Percentiles rank a stretch among this genome's conserved stretches.
These are phyloP conservation scores for Diddensiella santjacobensis DNA, from an alignment of 805 yeast genomes.

Conservation along the genomic window DNA sequence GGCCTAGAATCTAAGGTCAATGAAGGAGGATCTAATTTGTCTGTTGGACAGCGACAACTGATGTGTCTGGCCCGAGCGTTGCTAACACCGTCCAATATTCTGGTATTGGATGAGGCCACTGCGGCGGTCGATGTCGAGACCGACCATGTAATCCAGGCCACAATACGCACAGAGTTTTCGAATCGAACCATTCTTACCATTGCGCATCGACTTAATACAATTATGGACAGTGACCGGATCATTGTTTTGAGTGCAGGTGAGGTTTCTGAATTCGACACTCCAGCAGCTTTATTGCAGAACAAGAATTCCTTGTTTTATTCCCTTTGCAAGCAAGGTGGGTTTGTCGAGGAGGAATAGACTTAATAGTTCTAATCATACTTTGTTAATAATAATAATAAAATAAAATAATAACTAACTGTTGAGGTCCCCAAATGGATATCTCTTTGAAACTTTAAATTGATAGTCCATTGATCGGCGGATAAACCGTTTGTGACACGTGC, in stretches of 20 bases:
- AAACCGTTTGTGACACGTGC: no score
- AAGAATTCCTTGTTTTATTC: slow-evolving; percentile 68
- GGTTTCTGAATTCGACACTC: slow-evolving; percentile 74
- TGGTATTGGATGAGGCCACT: slow-evolving; percentile 84
- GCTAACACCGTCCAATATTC: slow-evolving; percentile 66
- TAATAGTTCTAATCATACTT: no score
- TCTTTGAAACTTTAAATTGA: no score
- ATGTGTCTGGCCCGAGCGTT: slow-evolving; percentile 81
- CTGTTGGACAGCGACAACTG: slow-evolving; percentile 85
- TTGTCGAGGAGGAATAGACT: slow-evolving; percentile 40
- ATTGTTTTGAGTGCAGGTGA: slow-evolving; percentile 71
- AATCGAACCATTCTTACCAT: slow-evolving; percentile 81
- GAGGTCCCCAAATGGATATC: no score
- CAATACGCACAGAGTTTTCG: slow-evolving; percentile 67
- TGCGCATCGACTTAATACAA: slow-evolving; percentile 85
- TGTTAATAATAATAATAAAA: no score
- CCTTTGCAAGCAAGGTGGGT: slow-evolving; percentile 72
- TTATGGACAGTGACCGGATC: slow-evolving; percentile 78
- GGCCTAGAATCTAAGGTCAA: slow-evolving; percentile 54
- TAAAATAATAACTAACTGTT: no score
- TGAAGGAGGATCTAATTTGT: slow-evolving; percentile 83
- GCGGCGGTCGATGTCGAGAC: slow-evolving; percentile 90
- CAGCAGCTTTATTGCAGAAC: slow-evolving; percentile 58
- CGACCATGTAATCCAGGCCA: slow-evolving; percentile 72
- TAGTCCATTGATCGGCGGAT: no score